Evolutionary conservation across 148 eudicot species (phyloP).

Genomic region (Fagopyrum homotropicum): DNA sequence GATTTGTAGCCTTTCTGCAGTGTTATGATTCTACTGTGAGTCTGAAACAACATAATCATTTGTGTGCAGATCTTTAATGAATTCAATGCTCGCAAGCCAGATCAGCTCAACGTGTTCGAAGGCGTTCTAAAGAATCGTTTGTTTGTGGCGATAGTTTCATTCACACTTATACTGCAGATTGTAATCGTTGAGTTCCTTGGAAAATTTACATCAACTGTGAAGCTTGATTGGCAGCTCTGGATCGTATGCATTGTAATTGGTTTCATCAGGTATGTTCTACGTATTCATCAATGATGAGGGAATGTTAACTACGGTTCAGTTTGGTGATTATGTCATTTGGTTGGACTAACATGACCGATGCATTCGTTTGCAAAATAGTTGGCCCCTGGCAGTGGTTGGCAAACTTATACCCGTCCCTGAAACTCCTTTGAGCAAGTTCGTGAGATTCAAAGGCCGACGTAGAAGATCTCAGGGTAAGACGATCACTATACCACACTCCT

Average conservation of each 20-base stretch:
- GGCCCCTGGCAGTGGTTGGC: slow-evolving; percentile 87
- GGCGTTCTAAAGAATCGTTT: slow-evolving; percentile 62
- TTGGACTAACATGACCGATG: no score
- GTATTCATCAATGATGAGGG: not conserved
- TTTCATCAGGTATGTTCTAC: slow-evolving; percentile 45
- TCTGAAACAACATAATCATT: not conserved
- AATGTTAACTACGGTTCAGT: not conserved
- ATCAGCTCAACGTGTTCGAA: slow-evolving; percentile 72
- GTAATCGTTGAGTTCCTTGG: slow-evolving; percentile 74
- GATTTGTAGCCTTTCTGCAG: not conserved
- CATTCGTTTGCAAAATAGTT: slow-evolving; percentile 26
- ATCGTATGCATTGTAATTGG: slow-evolving; percentile 65
- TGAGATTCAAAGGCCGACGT: slow-evolving; percentile 20
- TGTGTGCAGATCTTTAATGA: slow-evolving; percentile 74
- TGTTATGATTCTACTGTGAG: not conserved
- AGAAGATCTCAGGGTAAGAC: slow-evolving; percentile 26
- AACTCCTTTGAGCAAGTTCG: slow-evolving; percentile 47
- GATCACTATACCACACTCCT: not conserved
- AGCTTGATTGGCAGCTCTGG: slow-evolving; percentile 80
- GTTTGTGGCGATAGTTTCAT: slow-evolving; percentile 65
- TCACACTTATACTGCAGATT: slow-evolving; percentile 60
- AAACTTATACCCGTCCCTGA: slow-evolving; percentile 71
- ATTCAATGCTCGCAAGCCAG: slow-evolving; percentile 94
- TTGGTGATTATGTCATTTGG: not conserved
- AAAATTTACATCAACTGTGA: slow-evolving; percentile 69